Evolutionary conservation across 257 asterid genomes (phyloP), one percentile per base, ranked within the genome.

Genomic region (Euphrasia confusa): DNA sequence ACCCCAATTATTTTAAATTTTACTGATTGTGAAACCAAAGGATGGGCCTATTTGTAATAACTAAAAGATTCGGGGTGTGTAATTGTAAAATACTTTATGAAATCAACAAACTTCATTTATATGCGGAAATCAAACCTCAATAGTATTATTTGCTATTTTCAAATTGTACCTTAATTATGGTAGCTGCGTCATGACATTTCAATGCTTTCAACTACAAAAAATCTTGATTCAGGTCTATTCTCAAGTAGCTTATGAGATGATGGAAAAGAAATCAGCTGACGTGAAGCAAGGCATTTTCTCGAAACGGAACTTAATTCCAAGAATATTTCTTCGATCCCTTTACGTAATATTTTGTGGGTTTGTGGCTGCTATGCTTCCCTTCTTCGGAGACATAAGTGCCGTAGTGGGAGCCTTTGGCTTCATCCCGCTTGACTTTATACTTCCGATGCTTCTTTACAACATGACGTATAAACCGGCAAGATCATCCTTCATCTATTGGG

Each of bases 391-490:
- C 78, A 83, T 93, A 39, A 93, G 67, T 60, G 91, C 80, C 1
- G 88, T 93, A 0, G 94, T 85, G 0, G 99, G 99, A n/a, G 99
- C 99, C 15, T 61, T 89, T 30, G 97, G 99, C 28, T 93, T 93
- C 72, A 93, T 93, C 67, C 99, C 99, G 53, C 86, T 93, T 10
- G 99, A 93, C 70, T 93, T 92, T 48, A 48, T 89, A 39, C 91
- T 92, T 5, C 99, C 99, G 9, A 92, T 92, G 97, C 90, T 92
- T 68, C 89, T 92, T 3, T 92, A 92, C 78, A 92, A 92, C 86
- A 81, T 83, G 81, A 83, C 89, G 1, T 69, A 74, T 60, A 83
- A 82, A 72, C 96, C 97, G 1, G 44, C 63, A 4, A 84, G 66
- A 73, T 65, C 83, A 59, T 92, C 97, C 13, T 45, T 60, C 10